Percentiles rank a stretch among this genome's conserved stretches.
These are phyloP conservation scores for Neofusicoccum sp. DNA, from an alignment of 2,329 filamentous ascomycete species.

Conservation along the genomic window DNA sequence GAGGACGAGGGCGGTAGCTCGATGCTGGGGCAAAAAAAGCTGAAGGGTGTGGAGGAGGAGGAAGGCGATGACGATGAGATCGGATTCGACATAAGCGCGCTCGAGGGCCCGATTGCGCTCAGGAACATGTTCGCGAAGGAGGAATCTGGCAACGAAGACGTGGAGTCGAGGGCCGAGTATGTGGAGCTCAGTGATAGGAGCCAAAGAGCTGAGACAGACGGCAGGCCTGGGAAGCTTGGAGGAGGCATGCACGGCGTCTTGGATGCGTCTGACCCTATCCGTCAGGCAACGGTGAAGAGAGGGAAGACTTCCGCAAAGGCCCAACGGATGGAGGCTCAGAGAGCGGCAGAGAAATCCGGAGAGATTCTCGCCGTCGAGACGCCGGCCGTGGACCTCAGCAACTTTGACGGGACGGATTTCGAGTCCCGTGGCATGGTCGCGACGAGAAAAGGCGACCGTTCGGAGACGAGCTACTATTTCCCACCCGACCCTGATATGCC, in stretches of 20 bases:
- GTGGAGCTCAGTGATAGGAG: conserved; percentile 23
- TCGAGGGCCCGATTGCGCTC: conserved; percentile 29
- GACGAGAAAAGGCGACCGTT: conserved; percentile 10
- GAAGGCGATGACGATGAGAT: conserved; percentile 27
- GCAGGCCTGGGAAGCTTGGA: conserved; percentile 26
- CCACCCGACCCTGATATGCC: conserved; percentile 40
- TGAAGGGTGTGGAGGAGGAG: conserved; percentile 32
- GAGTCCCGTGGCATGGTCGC: conserved; percentile 29
- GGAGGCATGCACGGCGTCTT: conserved; percentile 30
- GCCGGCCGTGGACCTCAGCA: conserved; percentile 41
- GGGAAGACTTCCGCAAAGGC: conserved; percentile 12
- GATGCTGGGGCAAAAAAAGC: conserved; percentile 11
- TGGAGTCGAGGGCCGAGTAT: conserved; percentile 19
- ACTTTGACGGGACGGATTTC: conserved; percentile 36
- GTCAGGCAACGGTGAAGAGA: conserved; percentile 20
- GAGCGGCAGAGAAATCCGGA: conserved; percentile 43
- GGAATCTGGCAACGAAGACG: neutral
- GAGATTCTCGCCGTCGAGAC: conserved; percentile 42
- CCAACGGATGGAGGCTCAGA: conserved; percentile 36
- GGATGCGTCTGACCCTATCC: conserved; percentile 29
- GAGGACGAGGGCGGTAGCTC: conserved; percentile 25
- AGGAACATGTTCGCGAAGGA: conserved; percentile 21
- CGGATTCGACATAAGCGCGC: conserved; percentile 30
- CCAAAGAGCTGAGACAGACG: conserved; percentile 18
- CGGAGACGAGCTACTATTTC: conserved; percentile 38